These are phyloP conservation scores for Plenodomus lindquistii DNA, from an alignment of 2,329 filamentous ascomycete species.

Conservation along the genomic window DNA sequence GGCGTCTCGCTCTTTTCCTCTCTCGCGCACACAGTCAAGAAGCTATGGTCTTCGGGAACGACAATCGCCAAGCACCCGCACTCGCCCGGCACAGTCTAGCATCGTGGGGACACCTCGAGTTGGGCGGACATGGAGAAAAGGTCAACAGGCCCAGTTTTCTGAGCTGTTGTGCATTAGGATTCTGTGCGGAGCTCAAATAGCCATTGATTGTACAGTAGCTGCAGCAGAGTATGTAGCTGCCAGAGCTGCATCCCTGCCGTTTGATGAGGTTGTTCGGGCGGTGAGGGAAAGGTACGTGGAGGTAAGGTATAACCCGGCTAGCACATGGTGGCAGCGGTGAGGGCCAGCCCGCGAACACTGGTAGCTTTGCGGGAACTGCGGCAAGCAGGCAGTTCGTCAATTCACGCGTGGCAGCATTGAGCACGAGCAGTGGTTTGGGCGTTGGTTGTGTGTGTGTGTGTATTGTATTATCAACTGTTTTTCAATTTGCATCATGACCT, in stretches of 20 bases:
- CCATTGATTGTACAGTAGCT: constrained; percentile 12
- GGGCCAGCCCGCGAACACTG: not conserved
- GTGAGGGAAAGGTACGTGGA: constrained; percentile 18
- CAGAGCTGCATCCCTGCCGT: not conserved
- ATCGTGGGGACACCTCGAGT: constrained; percentile 1
- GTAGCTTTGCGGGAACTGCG: not conserved
- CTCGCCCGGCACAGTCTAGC: constrained; percentile 12
- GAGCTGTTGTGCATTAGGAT: constrained; percentile 17
- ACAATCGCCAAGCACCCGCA: constrained; percentile 13
- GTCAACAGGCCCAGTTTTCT: constrained; percentile 18
- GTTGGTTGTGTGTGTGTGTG: not conserved
- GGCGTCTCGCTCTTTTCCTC: constrained; percentile 4
- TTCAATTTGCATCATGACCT: constrained; percentile 33
- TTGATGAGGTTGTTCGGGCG: constrained; percentile 4
- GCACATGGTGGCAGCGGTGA: not conserved
- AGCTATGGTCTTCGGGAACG: not conserved
- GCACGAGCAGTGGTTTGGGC: not conserved
- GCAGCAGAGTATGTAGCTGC: constrained; percentile 3
- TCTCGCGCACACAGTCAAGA: constrained; percentile 7
- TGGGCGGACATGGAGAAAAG: not conserved
- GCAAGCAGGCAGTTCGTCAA: not conserved
- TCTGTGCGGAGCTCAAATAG: not conserved
- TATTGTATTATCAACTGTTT: constrained; percentile 36
- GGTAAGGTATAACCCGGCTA: constrained; percentile 13
- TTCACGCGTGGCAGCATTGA: not conserved